Evolutionary conservation across 2,329 filamentous ascomycete genomes (phyloP).

Genomic region (Volutella citrinella): DNA sequence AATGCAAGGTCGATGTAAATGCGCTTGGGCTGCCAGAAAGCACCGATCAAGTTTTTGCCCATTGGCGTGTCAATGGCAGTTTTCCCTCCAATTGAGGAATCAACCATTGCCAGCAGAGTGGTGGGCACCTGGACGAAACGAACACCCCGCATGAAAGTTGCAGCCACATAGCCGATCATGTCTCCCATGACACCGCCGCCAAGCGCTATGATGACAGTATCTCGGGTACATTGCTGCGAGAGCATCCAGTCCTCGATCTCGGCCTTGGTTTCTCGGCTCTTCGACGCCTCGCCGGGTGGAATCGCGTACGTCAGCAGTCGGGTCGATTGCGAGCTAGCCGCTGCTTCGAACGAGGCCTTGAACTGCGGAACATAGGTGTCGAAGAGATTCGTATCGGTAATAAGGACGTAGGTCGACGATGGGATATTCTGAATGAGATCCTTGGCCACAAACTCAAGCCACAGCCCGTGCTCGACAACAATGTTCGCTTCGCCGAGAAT

Average conservation of each 20-base stretch:
- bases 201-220: conserved; percentile 91
- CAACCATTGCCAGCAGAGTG: conserved; percentile 93
- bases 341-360: conserved; percentile 38
- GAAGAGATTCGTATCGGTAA: conserved; percentile 92
- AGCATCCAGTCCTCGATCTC: conserved; percentile 98
- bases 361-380: conserved; percentile 80
- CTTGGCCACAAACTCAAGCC: conserved; percentile 74
- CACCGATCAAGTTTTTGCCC: conserved; percentile 92
- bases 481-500: conserved; percentile 91
- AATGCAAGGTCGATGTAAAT: conserved; percentile 95
- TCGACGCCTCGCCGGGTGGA: conserved; percentile 88
- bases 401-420: conserved; percentile 91
- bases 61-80: conserved; percentile 95
- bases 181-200: conserved; percentile 97
- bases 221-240: conserved; percentile 84
- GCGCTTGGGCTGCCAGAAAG: conserved; percentile 93
- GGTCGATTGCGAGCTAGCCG: conserved; percentile 34
- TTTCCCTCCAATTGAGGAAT: conserved; percentile 97
- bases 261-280: conserved; percentile 88
- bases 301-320: conserved; percentile 84
- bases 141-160: conserved; percentile 97
- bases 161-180: conserved; percentile 95
- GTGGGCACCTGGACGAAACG: conserved; percentile 96
- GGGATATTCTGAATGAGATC: conserved; percentile 75
- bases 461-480: conserved; percentile 86